Evolutionary conservation across 192 early-diverging fungal genomes (phyloP), one percentile per base, ranked within the genome.

Genomic region (Chytriomyces sp.): DNA sequence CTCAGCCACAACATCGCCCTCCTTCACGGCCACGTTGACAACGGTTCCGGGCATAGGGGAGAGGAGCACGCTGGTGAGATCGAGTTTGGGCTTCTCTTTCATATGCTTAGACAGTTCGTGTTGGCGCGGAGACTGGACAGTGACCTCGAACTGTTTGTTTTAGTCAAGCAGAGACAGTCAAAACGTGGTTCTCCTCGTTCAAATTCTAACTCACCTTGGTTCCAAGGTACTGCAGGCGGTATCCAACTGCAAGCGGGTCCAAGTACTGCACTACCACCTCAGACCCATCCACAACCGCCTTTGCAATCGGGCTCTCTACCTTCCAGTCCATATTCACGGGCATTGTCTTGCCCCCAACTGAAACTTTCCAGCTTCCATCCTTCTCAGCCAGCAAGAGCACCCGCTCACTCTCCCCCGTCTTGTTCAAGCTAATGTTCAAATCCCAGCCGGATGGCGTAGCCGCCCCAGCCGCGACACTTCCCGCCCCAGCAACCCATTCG

Each of bases 11-110:
- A 82, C 78, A 68, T 98, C 92, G 19, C 93, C 94, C 5, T 78
- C 89, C 76, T 87, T 89, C 53, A 94, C 93, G 12, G 88, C 83
- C 3, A 98, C 80, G 33, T 88, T 91, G 19, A 96, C 85, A 2
- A 98, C 92, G 5, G 86, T 82, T 10, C 96, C 96, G 4, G 96
- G 94, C 94, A 98, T 98, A 3, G 96, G 94, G 8, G 92, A 82
- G 1, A 91, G 80, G 25, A 96, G 85, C 61, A 93, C 78, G 71
- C 85, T 86, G 28, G 90, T 89, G 4, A 89, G 80, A 39, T 94
- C 92, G 34, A 88, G 72, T 67, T 87, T 88, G 25, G 90, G 81
- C 82, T 90, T 91, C 69, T 89, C 86, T 69, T 89, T 86, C 90
- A 96, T 94, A 77, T 86, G 85, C 56, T 83, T 78, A 40, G 83